Conservation (phyloP, 352 stramenopile genomes). For the Phytophthora pseudosyringae region DNA sequence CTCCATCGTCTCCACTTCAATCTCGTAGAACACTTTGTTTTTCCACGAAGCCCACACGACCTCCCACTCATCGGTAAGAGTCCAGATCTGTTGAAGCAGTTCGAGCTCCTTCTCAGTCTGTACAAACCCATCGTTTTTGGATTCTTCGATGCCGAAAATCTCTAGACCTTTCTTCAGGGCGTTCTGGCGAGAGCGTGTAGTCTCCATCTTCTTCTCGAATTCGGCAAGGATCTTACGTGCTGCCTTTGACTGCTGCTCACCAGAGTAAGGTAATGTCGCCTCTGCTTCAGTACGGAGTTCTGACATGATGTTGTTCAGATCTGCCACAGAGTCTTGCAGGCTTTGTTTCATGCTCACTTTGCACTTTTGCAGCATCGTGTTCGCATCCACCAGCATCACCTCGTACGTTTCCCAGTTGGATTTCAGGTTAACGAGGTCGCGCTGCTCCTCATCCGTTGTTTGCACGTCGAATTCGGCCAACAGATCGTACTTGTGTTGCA, state of each 20-base stretch:
- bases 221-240: constrained; percentile 76
- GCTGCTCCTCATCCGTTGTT: constrained; percentile 87
- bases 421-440: constrained; percentile 71
- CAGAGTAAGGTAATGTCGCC: constrained; percentile 76
- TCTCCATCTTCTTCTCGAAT: constrained; percentile 91
- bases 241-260: constrained; percentile 58
- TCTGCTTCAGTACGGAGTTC: constrained; percentile 80
- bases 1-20: constrained; percentile 94
- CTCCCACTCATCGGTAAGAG: constrained; percentile 90
- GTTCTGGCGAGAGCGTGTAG: constrained; percentile 67
- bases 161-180: constrained; percentile 91
- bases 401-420: constrained; percentile 88
- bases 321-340: constrained; percentile 90
- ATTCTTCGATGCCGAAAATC: constrained; percentile 93
- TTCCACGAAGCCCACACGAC: constrained; percentile 92
- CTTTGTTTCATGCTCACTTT: constrained; percentile 97
- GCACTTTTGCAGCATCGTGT: constrained; percentile 92
- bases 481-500: constrained; percentile 89
- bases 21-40: constrained; percentile 91
- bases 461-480: constrained; percentile 91
- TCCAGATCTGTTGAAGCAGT: constrained; percentile 91
- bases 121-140: constrained; percentile 84
- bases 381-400: constrained; percentile 82
- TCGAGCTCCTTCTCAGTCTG: constrained; percentile 92
- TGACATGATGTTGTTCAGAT: constrained; percentile 87